Base-by-base conservation (phyloP, 805 yeast genomes). In the Jamesozyma gamospora region DNA sequence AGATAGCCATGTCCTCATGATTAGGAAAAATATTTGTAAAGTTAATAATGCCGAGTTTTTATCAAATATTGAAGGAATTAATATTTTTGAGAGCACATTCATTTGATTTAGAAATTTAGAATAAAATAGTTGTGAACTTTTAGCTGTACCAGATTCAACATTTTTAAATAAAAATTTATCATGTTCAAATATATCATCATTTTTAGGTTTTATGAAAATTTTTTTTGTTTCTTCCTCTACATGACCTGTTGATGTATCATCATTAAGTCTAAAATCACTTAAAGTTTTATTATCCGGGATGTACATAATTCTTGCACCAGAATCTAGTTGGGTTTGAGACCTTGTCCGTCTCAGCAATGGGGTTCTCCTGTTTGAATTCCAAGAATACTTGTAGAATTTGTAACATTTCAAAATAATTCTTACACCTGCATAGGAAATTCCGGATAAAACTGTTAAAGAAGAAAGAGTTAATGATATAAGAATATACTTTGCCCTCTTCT, bases 1-100 rank as follows among this genome's bases (percentile, higher is more conserved):
- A 24, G 92, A 81, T 43, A 88, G 69, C 82, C 88, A 88, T 1
- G 97, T 88, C 60, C 97, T 70, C 47, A 85, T 69, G 17, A 85
- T 66, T 31, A 88, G 68, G 49, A 86, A 82, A 44, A 75, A 66
- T 41, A 88, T 75, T 53, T 88, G 95, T 7, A 84, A 67, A 3
- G 74, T 58, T 32, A 88, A 63, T 35, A 84, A 63, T 15, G 75
- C 69, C 0, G 86, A 69, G 52, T 84, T 85, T 51, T 74, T 77
- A 46, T 82, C 76, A 43, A 72, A 69, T 44, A 82, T 56, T 39
- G 72, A 74, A 0, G 96, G 96, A n/a, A 87, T 76, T 48, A 88
- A 65, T 30, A 88, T 82, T 50, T 75, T 72, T 81, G 94, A 82
- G 31, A 88, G 73, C 27, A 88, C 82, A 30, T 67, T 65, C 46